A percentile compares a stretch with the other conserved stretches of the same genome.
Conservation (phyloP, 2,329 filamentous ascomycete species). For the Rutstroemia sp. region DNA sequence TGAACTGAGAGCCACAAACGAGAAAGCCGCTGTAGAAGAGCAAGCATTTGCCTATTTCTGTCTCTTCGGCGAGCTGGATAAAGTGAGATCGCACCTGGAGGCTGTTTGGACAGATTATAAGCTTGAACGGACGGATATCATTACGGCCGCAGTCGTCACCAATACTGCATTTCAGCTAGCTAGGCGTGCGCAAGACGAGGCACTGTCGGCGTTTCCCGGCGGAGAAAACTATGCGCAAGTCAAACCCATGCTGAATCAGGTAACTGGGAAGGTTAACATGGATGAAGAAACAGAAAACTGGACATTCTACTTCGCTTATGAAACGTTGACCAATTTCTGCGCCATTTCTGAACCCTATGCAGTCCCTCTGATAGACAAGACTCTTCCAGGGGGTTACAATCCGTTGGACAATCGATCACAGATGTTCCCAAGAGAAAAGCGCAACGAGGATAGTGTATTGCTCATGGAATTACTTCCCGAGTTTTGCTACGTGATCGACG, state of each 20-base stretch:
- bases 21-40: constrained; percentile 1
- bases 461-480: constrained; percentile 9
- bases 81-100: constrained; percentile 3
- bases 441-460: background rate
- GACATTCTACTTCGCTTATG: constrained; percentile 1
- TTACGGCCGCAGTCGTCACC: constrained; percentile 9
- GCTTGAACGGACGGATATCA: constrained; percentile 3
- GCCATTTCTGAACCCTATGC: background rate
- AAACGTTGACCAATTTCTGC: constrained; percentile 6
- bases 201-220: background rate
- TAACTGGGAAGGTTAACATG: background rate
- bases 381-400: background rate
- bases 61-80: constrained; percentile 9
- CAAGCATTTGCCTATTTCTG: constrained; percentile 10
- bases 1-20: background rate
- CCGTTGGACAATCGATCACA: background rate
- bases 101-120: constrained; percentile 7
- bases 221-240: background rate
- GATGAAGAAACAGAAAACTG: background rate
- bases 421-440: background rate
- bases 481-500: constrained; percentile 2
- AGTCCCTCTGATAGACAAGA: background rate
- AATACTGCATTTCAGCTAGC: constrained; percentile 12
- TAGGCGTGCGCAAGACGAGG: constrained; percentile 4
- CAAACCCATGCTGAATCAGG: too few relatives aligned